Evolutionary conservation across 2,329 filamentous ascomycete species (phyloP), one percentile per base, ranked within the genome.

Genomic region (Aspergillus sp.): DNA sequence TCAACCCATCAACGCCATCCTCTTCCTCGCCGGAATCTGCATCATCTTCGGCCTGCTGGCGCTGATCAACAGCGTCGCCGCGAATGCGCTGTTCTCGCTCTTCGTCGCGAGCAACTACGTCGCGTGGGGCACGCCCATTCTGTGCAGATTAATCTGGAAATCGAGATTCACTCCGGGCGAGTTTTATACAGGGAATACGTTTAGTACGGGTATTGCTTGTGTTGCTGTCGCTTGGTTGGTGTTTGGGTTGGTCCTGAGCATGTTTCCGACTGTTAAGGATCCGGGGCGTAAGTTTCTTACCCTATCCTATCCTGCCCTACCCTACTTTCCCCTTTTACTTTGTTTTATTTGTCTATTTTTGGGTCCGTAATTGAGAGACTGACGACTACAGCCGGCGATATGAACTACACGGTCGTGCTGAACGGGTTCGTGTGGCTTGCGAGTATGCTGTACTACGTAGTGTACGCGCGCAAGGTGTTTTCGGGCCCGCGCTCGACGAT

Each of bases 391-490:
- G 45, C 45, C n/a, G 45, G 7, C 6, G 71, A 71, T 15, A 87
- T 87, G 85, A 88, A 87, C 64, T 87, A 87, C 66, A 86, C 84
- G 0, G 78, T 86, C 2, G 84, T 86, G 1, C 83, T 88, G 58
- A 86, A 86, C 61, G 77, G 76, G 35, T 79, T 80, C 4, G 80
- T 87, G 1, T 87, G 85, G 85, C 73, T 81, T 14, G 83, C 83
- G 1, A 77, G 80, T 0, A 68, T 85, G 63, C 50, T 75, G 1
- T 87, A 87, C 68, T 87, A 86, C 64, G 79, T 78, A 62, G 63
- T 84, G 12, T 81, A 82, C 66, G 84, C 84, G 3, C 74, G 79
- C 51, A 86, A 84, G 62, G 87, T 84, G 84, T 87, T 86, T 63
- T 83, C 76, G 0, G 85, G 85, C 1, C 85, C 85, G 0, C 83